A percentile compares a stretch with the other conserved stretches of the same genome.
Evolutionary conservation across 345 rosid genomes (phyloP).

Genomic region (Hibiscus trionum): DNA sequence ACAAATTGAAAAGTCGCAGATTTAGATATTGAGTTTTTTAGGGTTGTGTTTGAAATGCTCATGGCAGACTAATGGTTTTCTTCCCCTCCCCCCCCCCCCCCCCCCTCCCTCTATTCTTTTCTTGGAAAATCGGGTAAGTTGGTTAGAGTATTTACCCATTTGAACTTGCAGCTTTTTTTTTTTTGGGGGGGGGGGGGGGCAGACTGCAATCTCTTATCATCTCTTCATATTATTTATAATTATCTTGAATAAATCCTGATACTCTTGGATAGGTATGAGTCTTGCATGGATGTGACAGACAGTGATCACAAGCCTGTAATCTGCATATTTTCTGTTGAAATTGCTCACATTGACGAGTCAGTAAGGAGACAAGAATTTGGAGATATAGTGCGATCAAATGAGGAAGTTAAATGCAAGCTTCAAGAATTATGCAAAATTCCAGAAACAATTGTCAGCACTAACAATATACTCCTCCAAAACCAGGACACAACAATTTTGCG

Average conservation of each 20-base stretch:
- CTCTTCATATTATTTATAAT: not conserved
- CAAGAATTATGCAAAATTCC: constrained; percentile 51
- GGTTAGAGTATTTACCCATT: not conserved
- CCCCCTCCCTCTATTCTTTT: not conserved
- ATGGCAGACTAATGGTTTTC: not conserved
- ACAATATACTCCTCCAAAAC: constrained; percentile 55
- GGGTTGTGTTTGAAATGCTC: not conserved
- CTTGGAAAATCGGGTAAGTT: not conserved
- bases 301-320: constrained; percentile 89
- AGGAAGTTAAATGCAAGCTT: constrained; percentile 41
- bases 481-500: constrained; percentile 50
- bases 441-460: constrained; percentile 57
- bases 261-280: constrained; percentile 44
- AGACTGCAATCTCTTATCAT: not conserved
- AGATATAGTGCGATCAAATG: constrained; percentile 40
- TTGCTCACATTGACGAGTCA: constrained; percentile 67
- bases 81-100: too few relatives aligned
- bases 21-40: too few relatives aligned
- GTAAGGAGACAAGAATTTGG: constrained; percentile 68
- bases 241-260: constrained; percentile 4
- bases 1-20: not conserved
- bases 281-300: constrained; percentile 78
- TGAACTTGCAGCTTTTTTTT: not conserved
- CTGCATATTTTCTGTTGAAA: constrained; percentile 45
- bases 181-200: too few relatives aligned